These are phyloP conservation scores for Fusarium solani-melongenae DNA, from an alignment of 2,329 filamentous ascomycete genomes.

Conservation along the genomic window DNA sequence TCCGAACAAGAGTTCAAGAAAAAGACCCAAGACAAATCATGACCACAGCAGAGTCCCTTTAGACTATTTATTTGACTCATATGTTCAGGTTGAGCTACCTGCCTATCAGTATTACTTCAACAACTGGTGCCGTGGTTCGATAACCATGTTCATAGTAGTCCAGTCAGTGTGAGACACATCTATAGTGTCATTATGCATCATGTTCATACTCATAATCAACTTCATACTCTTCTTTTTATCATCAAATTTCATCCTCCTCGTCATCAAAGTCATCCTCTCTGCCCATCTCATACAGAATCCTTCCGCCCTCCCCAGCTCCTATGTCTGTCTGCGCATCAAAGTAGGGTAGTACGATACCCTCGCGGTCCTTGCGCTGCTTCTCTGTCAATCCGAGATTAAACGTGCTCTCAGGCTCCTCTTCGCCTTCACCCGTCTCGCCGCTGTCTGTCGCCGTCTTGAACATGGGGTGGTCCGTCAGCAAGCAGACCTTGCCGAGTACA, in stretches of 20 bases:
- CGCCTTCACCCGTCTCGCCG: conserved; percentile 53
- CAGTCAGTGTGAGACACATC: not conserved
- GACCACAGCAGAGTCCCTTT: not conserved
- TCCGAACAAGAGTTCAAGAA: not conserved
- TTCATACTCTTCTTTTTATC: not conserved
- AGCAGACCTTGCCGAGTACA: conserved; percentile 54
- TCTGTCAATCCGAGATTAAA: conserved; percentile 91
- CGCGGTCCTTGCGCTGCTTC: conserved; percentile 86
- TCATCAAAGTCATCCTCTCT: conserved; percentile 97
- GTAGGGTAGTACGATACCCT: conserved; percentile 92
- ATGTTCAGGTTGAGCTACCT: not conserved
- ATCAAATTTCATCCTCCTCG: conserved; percentile 89
- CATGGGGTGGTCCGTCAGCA: conserved; percentile 82
- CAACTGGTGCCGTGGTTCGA: not conserved
- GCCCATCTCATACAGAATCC: conserved; percentile 97
- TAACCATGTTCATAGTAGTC: not conserved
- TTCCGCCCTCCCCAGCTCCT: conserved; percentile 84
- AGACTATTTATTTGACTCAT: not conserved
- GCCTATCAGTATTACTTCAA: not conserved
- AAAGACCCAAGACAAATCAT: not conserved
- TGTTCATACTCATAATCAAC: not conserved
- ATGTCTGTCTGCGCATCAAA: conserved; percentile 92
- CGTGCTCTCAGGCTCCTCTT: conserved; percentile 75
- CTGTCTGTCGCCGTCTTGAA: conserved; percentile 63
- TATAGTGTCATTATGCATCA: not conserved